Base-by-base conservation (phyloP, 176 grass and related monocot species). In the Secale cereale region DNA sequence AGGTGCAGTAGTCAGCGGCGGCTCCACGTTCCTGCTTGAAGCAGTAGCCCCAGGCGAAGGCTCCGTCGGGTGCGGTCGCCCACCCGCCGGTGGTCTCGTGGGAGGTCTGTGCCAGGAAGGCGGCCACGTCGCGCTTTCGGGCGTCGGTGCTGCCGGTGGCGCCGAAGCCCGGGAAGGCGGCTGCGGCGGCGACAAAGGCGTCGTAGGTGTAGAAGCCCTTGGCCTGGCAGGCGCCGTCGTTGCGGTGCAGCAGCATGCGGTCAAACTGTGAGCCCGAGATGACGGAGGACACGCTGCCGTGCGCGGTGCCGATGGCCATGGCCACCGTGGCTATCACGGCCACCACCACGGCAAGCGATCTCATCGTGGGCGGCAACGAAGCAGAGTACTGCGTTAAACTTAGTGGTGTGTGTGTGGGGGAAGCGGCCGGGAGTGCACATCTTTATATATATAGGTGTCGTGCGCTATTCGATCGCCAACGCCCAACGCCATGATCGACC, bases 81-180 rank as follows among this genome's bases (percentile, higher is more conserved):
- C 52, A 56, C 7, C 52, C 52, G 16, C 52, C 52, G 52, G 89
- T 85, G 28, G 86, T 94, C 74, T 88, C 86, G 65, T 94, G 92
- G 23, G 92, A 91, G 19, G 92, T 91, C 64, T 88, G 84, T 2
- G 25, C 89, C 35, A 91, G 61, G 87, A 94, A 94, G 10, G 92
- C 88, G 0, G 86, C 86, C 57, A 91, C 9, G 88, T 91, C 82
- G 0, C 83, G 65, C 68, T 88, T 90, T 17, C 0, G 22, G 10
- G 19, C 19, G 52, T 20, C 52, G 52, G 19, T 0, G 52, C 52
- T 8, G 52, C 52, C 52, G 0, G 80, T 85, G 1, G 83, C 61
- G 36, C 68, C 92, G 26, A 91, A 91, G 26, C 17, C 52, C 6
- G 15, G 3, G 65, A 84, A 89, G 1, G 86, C 68, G 61, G 26